Base-by-base conservation (phyloP, 1,139 yeast species). In the Candida tunisiensis region DNA sequence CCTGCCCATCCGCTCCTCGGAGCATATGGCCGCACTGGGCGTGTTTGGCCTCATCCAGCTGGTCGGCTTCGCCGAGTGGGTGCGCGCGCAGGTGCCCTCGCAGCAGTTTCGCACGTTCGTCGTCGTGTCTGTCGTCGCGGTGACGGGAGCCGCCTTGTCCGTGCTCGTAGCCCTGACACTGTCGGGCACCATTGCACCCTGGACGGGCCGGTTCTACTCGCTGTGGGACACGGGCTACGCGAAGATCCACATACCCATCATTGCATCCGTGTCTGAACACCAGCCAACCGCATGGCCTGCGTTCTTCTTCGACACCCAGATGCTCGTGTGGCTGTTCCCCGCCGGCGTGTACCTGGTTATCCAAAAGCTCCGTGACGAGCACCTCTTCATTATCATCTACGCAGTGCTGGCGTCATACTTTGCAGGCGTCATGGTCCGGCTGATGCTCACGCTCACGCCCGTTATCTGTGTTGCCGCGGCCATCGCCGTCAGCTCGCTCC, bases 271-370 rank as follows among this genome's bases (percentile, higher is more conserved):
- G 28, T 80, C 94, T 9, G 99, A 91, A 58, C 99, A 91, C 62
- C 99, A 91, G 61, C 99, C 99, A 33, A 88, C 98, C 15, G 94
- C 98, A 8, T 91, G 99, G 99, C 93, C 98, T 9, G 73, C 95
- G 8, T 91, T 88, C 55, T 88, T 82, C 65, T 82, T 88, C 51
- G 99, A 91, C 52, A 74, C 91, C 28, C 79, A 74, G 44, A 69
- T 88, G 63, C 63, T 91, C 55, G 79, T 88, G 43, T 91, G 98
- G 98, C 64, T 91, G 40, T 88, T 91, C 80, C 99, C 99, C 28
- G 95, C 88, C 3, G 99, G 98, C 39, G 75, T 91, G 31, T 88
- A 79, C 57, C 55, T 88, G 41, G 68, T 88, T 41, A 77, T 91
- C 68, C 79, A 79, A 53, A 95, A 88, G 36, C 63, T 91, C 47